These are phyloP conservation scores for Daldinia vernicosa DNA, from an alignment of 495 filamentous ascomycete genomes.

Conservation along the genomic window DNA sequence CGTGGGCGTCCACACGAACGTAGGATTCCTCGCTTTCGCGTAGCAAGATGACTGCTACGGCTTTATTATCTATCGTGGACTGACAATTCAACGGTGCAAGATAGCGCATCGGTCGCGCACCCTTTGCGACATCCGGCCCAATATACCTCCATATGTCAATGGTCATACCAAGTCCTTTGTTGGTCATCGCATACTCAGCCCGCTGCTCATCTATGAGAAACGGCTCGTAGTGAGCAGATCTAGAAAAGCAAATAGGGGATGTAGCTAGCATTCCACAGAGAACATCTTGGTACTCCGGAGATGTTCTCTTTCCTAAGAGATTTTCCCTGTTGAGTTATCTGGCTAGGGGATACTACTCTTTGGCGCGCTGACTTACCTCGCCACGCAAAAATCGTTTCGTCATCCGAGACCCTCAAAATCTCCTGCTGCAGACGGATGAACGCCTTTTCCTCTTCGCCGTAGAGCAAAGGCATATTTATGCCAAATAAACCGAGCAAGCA, in stretches of 20 bases:
- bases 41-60: background rate
- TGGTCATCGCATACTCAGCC: background rate
- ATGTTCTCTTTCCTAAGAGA: too few relatives aligned
- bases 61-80: background rate
- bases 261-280: background rate
- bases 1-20: background rate
- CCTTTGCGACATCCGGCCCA: background rate
- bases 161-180: background rate
- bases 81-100: background rate
- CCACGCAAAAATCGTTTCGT: background rate
- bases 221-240: background rate
- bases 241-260: background rate
- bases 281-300: background rate
- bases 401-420: conserved; percentile 28
- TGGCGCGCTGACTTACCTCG: background rate
- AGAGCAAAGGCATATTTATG: conserved; percentile 46
- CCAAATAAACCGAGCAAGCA: conserved; percentile 48
- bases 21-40: background rate
- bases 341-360: background rate
- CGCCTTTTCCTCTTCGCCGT: conserved; percentile 47
- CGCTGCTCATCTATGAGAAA: background rate
- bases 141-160: background rate
- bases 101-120: background rate
- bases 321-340: too few relatives aligned
- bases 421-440: conserved; percentile 43